Evolutionary conservation across 2,329 filamentous ascomycete genomes (phyloP), one percentile per base, ranked within the genome.

Genomic region (Colletotrichum shisoi): DNA sequence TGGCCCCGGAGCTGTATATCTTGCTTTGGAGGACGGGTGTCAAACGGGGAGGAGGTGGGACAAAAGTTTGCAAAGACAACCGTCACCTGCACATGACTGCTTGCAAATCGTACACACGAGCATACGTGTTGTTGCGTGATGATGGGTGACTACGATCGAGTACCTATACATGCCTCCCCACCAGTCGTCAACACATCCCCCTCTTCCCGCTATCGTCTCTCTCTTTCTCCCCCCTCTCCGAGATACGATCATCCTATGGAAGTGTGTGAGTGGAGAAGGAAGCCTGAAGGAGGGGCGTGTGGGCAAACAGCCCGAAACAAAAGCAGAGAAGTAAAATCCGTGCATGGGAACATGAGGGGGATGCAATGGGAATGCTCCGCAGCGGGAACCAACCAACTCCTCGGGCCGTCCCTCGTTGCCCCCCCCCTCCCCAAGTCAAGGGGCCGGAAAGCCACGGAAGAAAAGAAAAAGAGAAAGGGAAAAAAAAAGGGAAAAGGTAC

Each of bases 351-450:
- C 12, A 31, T 13, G 19, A 21, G n/a, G 40, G 40, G 5, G 40
- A 27, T 7, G 19, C n/a, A 12, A 13, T 24, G 21, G 21, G 44
- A 24, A 24, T 21, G 13, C 34, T 40, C 45, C n/a, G 45, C 57
- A 49, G 57, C 57, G 45, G 57, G 57, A 59, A 21, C 45, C 34
- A 57, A 42, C 27, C 19, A 57, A 42, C 27, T 44, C 21, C 15
- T 49, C 57, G 57, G 57, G 57, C 45, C 57, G 45, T 48, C 15
- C 45, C 45, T 59, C 31, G 34, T 34, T n/a, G 19, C 3, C 34
- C 27, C 3, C 34, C 27, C n/a, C 17, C 27, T 24, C 5, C 3
- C 34, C n/a, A 4, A 39, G 48, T 48, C 9, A 31, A 42, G 9
- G 4, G 24, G 19, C 13, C 1, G 56, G 12, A 24, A 13, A 39